Conservation (phyloP, 1,139 yeast species). For the Protomyces lactucae-debilis region DNA sequence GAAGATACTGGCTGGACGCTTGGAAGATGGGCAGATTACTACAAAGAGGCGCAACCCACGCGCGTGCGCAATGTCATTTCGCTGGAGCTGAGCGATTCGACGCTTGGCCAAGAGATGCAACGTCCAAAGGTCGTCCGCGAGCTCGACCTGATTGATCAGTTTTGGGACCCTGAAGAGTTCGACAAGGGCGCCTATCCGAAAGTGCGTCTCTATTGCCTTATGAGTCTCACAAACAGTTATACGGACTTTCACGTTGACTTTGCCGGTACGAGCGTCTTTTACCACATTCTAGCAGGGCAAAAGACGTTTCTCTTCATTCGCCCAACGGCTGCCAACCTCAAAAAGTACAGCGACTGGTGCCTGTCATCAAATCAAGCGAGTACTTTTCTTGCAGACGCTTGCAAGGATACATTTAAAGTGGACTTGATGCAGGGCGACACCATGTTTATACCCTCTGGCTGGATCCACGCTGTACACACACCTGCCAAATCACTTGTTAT, state of each 20-base stretch:
- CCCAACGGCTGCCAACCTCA: constrained; percentile 61
- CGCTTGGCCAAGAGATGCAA: constrained; percentile 48
- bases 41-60: constrained; percentile 44
- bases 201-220: constrained; percentile 56
- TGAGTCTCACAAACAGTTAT: constrained; percentile 76
- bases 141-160: constrained; percentile 63
- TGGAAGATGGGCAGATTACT: constrained; percentile 71
- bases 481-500: constrained; percentile 75
- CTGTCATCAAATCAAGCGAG: constrained; percentile 56
- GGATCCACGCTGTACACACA: constrained; percentile 89
- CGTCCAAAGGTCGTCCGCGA: constrained; percentile 65
- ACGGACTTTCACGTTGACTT: constrained; percentile 91
- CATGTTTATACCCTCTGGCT: constrained; percentile 80
- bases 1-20: constrained; percentile 58
- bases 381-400: constrained; percentile 61
- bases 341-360: constrained; percentile 69
- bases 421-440: constrained; percentile 65
- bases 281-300: constrained; percentile 67
- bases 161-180: constrained; percentile 49
- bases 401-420: constrained; percentile 53
- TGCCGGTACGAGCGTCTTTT: constrained; percentile 89
- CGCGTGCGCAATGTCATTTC: constrained; percentile 76
- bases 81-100: constrained; percentile 63
- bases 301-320: constrained; percentile 76
- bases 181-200: constrained; percentile 47